Evolutionary conservation across 2,329 filamentous ascomycete species (phyloP).

Genomic region (Chaetomiaceae sp.): DNA sequence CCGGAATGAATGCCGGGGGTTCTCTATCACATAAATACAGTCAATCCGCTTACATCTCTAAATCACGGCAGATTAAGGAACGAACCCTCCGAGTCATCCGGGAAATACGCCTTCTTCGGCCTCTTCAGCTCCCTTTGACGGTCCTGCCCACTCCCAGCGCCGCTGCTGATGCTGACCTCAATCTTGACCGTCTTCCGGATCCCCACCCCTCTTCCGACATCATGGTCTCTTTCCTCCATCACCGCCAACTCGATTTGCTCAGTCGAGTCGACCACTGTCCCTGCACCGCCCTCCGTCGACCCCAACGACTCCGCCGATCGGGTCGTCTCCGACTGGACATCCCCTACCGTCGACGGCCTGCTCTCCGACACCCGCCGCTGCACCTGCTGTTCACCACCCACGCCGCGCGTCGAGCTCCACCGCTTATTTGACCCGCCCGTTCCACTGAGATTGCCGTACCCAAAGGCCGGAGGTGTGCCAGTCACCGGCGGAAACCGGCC

Average conservation of each 20-base stretch:
- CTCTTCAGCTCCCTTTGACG: background rate
- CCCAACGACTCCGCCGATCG: background rate
- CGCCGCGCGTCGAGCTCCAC: background rate
- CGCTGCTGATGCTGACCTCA: background rate
- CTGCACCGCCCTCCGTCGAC: background rate
- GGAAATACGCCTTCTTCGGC: background rate
- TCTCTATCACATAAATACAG: no score
- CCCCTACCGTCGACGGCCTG: background rate
- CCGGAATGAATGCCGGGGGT: no score
- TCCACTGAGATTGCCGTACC: background rate
- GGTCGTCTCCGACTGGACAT: background rate
- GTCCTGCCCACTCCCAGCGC: background rate
- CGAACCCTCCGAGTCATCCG: background rate
- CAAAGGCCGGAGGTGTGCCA: background rate
- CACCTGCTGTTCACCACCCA: no score
- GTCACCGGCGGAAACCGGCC: background rate
- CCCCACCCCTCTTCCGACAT: background rate
- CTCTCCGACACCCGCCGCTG: background rate
- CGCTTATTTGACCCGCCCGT: background rate
- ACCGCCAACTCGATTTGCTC: background rate
- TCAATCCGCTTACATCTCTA: no score
- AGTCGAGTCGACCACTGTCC: background rate
- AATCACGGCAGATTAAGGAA: background rate
- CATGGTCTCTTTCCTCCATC: background rate
- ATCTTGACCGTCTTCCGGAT: constrained; percentile 16